Base-by-base conservation (phyloP, 129 eudicot species). In the Erigeron canadensis region DNA sequence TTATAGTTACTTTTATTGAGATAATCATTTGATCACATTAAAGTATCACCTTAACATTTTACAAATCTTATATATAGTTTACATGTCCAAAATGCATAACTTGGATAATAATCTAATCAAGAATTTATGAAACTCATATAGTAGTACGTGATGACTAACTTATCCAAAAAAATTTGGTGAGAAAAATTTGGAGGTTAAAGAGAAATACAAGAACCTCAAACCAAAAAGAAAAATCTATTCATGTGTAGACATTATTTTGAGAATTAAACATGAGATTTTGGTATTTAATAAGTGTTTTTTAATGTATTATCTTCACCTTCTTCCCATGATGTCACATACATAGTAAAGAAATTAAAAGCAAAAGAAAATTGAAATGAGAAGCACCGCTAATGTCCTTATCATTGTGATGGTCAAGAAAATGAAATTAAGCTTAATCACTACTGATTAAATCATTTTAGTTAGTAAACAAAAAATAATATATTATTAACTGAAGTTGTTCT, bases 301-400 rank as follows among this genome's bases (percentile, higher is more conserved):
- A 50, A 62, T 51, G 73, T 51, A 51, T 16, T 50, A 16, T 69
- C 63, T 69, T 51, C 63, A 69, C 38, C 47, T 37, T 37, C 72
- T 67, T 50, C 62, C n/a, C 48, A 53, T 70, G 39, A 70, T 70
- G 53, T 70, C 44, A 70, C 75, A 41, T 70, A 22, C 43, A 54
- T 39, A 54, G n/a, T 15, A 48, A 67, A 50, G 28, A 23, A 15
- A 68, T 16, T 16, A 51, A 54, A 18, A 53, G 13, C 53, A 12
- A 9, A 28, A 28, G 10, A 53, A 40, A 41, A 70, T 69, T 51
- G 46, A 50, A 51, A 51, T 38, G 23, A 16, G 51, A 51, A 5
- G 16, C 63, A 69, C 75, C 65, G 54, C 40, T 70, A 55, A 70
- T 56, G 75, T 70, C 65, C 15, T 70, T 70, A 50, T 70, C 65